phyloP scores from a whole-genome alignment of 345 rosid species.

The Combretum micranthum region DNA sequence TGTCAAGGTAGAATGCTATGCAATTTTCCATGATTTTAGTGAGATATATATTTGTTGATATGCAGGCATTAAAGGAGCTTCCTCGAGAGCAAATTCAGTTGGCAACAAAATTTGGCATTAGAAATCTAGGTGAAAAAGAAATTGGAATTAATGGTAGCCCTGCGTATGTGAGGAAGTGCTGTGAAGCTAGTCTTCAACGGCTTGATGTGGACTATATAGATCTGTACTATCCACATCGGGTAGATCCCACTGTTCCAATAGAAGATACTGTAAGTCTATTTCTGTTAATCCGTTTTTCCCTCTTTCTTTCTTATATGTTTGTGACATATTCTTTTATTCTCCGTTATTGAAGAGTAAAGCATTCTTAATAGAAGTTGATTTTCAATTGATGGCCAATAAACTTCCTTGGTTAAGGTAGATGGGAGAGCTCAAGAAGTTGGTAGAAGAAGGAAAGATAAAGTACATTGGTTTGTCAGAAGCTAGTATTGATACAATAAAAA shows the following conservation, averaged over 20 bases:
- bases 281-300: not conserved
- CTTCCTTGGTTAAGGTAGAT: conserved; percentile 10
- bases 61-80: conserved; percentile 46
- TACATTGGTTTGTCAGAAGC: conserved; percentile 37
- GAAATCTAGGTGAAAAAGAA: conserved; percentile 2
- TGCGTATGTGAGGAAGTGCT: conserved; percentile 37
- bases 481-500: conserved; percentile 26
- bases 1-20: no score
- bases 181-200: conserved; percentile 42
- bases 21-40: no score
- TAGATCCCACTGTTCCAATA: conserved; percentile 45
- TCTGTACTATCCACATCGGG: conserved; percentile 47
- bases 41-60: not conserved
- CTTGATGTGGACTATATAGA: conserved; percentile 47
- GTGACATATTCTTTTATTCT: no score
- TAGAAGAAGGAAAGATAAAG: conserved; percentile 33
- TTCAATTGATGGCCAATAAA: not conserved
- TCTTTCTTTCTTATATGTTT: not conserved
- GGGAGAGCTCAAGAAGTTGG: conserved; percentile 38
- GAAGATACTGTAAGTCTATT: conserved; percentile 36
- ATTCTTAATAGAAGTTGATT: no score
- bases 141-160: conserved; percentile 30
- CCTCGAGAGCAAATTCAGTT: conserved; percentile 41
- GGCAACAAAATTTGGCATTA: conserved; percentile 44
- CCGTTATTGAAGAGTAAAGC: no score